Conservation (phyloP, 208 protist species). For the Hexamita inflata region DNA sequence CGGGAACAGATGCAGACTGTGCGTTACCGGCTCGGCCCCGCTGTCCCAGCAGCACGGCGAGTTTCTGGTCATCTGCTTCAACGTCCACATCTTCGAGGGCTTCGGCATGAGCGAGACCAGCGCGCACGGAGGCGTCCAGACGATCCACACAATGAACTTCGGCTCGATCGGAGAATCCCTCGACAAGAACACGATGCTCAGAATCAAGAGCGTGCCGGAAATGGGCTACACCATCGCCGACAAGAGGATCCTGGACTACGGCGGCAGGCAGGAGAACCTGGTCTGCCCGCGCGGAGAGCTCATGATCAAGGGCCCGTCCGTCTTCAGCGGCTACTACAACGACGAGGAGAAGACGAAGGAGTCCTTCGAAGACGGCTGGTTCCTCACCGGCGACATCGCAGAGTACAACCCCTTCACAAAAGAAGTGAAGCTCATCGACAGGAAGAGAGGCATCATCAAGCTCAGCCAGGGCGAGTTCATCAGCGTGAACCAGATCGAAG, state of each 20-base stretch:
- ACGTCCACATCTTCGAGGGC: conserved; percentile 12
- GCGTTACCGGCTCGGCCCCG: conserved; percentile 33
- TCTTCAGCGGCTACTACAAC: conserved; percentile 42
- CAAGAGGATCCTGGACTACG: too few species aligned
- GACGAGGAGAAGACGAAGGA: conserved; percentile 24
- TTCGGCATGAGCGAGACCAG: conserved; percentile 32
- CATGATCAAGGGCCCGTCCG: conserved; percentile 30
- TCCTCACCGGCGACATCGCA: conserved; percentile 10
- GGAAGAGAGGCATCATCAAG: conserved; percentile 37
- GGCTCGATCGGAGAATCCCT: conserved; percentile 7
- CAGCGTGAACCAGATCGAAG: conserved; percentile 16
- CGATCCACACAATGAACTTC: neutral
- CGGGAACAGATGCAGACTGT: neutral
- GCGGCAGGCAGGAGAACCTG: too few species aligned
- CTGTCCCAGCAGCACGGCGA: neutral
- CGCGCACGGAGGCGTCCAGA: neutral
- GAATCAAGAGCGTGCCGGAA: neutral
- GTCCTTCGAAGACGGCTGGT: conserved; percentile 4
- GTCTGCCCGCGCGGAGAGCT: conserved; percentile 37
- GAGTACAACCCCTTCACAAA: neutral
- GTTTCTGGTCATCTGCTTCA: conserved; percentile 6
- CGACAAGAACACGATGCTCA: neutral
- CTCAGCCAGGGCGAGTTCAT: conserved; percentile 38
- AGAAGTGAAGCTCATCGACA: conserved; percentile 25
- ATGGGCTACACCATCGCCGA: neutral